These are phyloP conservation scores for Protea cynaroides DNA, from an alignment of 164 flowering plant species.

Conservation along the genomic window DNA sequence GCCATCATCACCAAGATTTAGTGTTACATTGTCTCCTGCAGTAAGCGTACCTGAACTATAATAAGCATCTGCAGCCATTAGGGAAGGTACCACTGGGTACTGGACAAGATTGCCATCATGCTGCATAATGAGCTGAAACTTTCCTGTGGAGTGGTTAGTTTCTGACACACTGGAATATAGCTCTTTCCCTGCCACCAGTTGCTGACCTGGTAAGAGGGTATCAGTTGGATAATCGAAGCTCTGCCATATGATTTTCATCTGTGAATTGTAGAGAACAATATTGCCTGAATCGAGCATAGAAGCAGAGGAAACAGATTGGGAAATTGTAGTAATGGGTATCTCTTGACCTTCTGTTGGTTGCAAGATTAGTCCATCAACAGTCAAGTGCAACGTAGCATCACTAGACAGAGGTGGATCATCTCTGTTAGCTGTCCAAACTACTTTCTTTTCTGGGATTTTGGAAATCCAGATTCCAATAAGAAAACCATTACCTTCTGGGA, in stretches of 20 bases:
- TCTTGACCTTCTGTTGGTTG: not conserved
- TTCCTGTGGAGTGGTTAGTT: conserved; percentile 14
- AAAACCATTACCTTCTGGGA: conserved; percentile 20
- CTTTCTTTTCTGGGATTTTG: conserved; percentile 4
- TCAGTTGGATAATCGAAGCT: conserved; percentile 30
- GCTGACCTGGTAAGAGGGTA: conserved; percentile 16
- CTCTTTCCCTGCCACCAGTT: conserved; percentile 3
- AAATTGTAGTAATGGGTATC: not conserved
- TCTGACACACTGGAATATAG: conserved; percentile 15
- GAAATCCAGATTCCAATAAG: conserved; percentile 26
- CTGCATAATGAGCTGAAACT: conserved; percentile 24
- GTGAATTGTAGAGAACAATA: conserved; percentile 27
- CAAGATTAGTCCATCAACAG: conserved; percentile 25
- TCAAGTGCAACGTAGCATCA: conserved; percentile 18
- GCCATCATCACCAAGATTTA: not conserved
- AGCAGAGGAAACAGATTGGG: conserved; percentile 2
- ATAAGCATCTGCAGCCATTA: not conserved
- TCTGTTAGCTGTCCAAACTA: conserved; percentile 35
- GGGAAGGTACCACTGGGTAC: conserved; percentile 14
- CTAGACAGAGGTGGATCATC: conserved; percentile 20
- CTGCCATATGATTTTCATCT: conserved; percentile 21
- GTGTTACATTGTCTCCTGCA: not conserved
- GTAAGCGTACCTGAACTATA: not conserved
- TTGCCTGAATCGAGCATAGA: conserved; percentile 20
- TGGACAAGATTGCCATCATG: conserved; percentile 26